Evolutionary conservation across 2,329 filamentous ascomycete genomes (phyloP), one percentile per base, ranked within the genome.

Genomic region (Diplocarpon mali): DNA sequence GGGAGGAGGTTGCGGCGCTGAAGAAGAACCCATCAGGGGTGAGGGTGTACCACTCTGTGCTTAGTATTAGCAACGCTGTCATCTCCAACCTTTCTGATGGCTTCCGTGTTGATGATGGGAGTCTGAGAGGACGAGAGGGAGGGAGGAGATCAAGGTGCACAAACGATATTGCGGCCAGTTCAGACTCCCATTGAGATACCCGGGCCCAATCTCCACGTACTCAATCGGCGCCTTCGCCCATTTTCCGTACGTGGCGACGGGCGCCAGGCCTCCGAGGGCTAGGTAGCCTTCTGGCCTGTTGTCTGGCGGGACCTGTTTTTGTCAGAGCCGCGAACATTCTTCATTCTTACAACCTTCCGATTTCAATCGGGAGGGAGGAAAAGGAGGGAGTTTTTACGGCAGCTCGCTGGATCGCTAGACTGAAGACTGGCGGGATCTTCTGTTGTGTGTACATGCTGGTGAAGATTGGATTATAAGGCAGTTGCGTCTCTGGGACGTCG

Each of bases 381-480:
- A 24, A 2, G 15, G 17, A 11, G 20, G 20, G 20, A 24, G 7
- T 4, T 24, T 24, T 24, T 24, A 28, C 30, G n/a, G 17, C 11
- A 14, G 36, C 29, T 11, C 67, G 59, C 7, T 64, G 59, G 15
- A 75, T 59, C 0, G 67, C 69, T n/a, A 75, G 57, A 51, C 65
- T 69, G 62, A 73, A 75, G 9, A 71, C 53, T 0, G 70, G 65
- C 0, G 64, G 53, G 7, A 69, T 65, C 11, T 66, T 53, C 16
- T 65, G 62, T 27, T 67, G 54, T 41, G 65, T 59, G 51, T 65
- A 67, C 66, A 76, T 69, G 30, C 62, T 69, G 7, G 64, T 69
- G 51, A 76, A 67, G n/a, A 76, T 53, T 0, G 72, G 69, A 42
- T 68, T 64, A 59, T 76, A 76, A 0, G 57, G 45, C 2, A 60